phyloP scores from a whole-genome alignment of 192 early-diverging fungal genomes.

The Umbelopsis isabellina region DNA sequence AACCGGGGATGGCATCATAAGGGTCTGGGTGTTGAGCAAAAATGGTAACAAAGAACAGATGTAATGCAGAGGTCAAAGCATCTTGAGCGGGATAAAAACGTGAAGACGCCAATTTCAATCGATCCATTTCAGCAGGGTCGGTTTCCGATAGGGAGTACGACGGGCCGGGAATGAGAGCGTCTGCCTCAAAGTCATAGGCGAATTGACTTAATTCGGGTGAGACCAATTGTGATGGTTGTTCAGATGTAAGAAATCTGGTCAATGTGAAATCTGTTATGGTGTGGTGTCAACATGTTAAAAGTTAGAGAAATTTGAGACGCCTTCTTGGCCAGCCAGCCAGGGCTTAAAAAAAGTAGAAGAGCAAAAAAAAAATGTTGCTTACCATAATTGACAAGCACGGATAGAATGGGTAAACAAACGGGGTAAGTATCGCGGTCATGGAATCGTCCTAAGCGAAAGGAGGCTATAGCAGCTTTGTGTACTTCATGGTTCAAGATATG shows the following conservation, averaged over 20 bases:
- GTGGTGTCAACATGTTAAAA: not conserved
- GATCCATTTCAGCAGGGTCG: not conserved
- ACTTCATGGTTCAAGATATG: conserved; percentile 37
- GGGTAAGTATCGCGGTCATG: conserved; percentile 29
- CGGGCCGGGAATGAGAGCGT: conserved; percentile 25
- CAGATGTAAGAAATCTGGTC: conserved; percentile 22
- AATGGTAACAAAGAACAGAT: conserved; percentile 42
- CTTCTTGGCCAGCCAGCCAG: conserved; percentile 1
- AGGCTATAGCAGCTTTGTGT: conserved; percentile 29
- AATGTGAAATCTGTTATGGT: conserved; percentile 24
- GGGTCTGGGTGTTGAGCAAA: conserved; percentile 39
- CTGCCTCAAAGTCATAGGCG: conserved; percentile 38
- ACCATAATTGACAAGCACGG: conserved; percentile 42
- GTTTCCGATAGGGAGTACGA: not conserved
- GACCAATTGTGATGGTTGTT: conserved; percentile 24
- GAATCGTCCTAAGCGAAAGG: conserved; percentile 33
- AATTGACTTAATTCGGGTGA: conserved; percentile 32
- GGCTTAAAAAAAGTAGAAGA: conserved; percentile 2
- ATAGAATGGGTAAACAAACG: conserved; percentile 39
- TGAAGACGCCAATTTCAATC: conserved; percentile 5
- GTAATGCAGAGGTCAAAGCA: conserved; percentile 31
- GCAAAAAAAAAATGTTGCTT: conserved; percentile 4
- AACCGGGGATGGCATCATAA: conserved; percentile 32
- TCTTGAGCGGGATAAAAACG: conserved; percentile 39
- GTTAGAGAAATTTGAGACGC: conserved; percentile 17